These are phyloP conservation scores for Fusarium citri DNA, from an alignment of 2,329 filamentous ascomycete genomes.

Conservation along the genomic window DNA sequence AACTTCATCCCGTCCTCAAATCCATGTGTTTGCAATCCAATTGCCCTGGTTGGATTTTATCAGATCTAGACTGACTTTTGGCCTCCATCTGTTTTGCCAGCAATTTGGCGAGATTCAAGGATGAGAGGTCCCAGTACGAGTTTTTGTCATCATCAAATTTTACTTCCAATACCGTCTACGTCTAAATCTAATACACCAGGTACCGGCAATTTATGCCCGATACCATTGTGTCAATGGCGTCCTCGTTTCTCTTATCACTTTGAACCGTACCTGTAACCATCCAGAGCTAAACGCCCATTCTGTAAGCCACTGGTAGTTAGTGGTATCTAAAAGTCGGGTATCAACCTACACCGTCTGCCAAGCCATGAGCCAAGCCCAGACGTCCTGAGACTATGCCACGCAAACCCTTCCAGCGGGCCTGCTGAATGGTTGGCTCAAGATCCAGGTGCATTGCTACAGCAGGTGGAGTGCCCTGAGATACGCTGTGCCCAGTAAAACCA, in stretches of 20 bases:
- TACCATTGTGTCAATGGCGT: slow-evolving; percentile 12
- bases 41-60: not conserved
- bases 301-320: slow-evolving; percentile 22
- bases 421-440: slow-evolving; percentile 3
- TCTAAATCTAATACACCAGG: not conserved
- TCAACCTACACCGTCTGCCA: slow-evolving; percentile 29
- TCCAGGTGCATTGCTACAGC: slow-evolving; percentile 24
- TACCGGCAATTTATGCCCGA: not conserved
- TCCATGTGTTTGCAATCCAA: not conserved
- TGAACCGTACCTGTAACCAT: slow-evolving; percentile 1
- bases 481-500: slow-evolving; percentile 32
- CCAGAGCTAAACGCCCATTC: slow-evolving; percentile 18
- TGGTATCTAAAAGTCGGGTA: slow-evolving; percentile 19
- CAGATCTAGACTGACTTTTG: not conserved
- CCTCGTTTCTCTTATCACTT: not conserved
- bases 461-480: slow-evolving; percentile 27
- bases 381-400: slow-evolving; percentile 24
- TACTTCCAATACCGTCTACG: not conserved
- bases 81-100: not conserved
- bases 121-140: not conserved
- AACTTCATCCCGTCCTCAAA: not conserved
- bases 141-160: slow-evolving; percentile 3
- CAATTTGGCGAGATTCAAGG: slow-evolving; percentile 7
- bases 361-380: slow-evolving; percentile 30
- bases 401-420: slow-evolving; percentile 28